These are phyloP conservation scores for Arthrocladium fulminans DNA, from an alignment of 2,329 filamentous ascomycete genomes.

Conservation along the genomic window DNA sequence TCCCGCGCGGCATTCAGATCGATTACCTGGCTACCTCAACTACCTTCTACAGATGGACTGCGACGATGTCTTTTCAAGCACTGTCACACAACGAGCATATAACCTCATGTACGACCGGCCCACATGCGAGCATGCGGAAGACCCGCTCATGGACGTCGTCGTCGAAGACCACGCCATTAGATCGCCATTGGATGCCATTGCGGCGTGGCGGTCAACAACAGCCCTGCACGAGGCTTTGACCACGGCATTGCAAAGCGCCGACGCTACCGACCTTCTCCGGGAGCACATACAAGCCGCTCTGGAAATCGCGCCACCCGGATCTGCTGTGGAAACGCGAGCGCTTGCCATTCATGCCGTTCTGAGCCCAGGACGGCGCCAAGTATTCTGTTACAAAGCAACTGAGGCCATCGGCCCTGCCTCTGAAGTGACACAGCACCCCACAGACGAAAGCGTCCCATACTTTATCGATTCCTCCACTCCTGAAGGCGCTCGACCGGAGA, in stretches of 20 bases:
- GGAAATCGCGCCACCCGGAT: conserved; percentile 66
- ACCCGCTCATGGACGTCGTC: conserved; percentile 70
- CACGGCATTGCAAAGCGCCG: conserved; percentile 46
- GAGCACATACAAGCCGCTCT: conserved; percentile 59
- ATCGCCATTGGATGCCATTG: conserved; percentile 79
- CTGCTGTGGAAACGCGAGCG: conserved; percentile 55
- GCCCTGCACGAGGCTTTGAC: conserved; percentile 62
- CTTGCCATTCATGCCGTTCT: conserved; percentile 52
- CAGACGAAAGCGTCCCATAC: conserved; percentile 26
- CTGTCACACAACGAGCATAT: conserved; percentile 74
- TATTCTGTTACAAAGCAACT: conserved; percentile 28
- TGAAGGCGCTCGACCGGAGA: conserved; percentile 41
- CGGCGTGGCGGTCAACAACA: conserved; percentile 80
- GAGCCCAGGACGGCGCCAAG: conserved; percentile 38
- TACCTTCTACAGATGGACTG: conserved; percentile 69
- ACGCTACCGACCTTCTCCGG: conserved; percentile 38
- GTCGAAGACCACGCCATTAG: conserved; percentile 77
- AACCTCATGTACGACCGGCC: conserved; percentile 82
- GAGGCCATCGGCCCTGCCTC: conserved; percentile 41
- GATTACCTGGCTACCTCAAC: conserved; percentile 67
- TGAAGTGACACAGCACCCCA: conserved; percentile 1
- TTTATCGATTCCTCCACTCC: conserved; percentile 49
- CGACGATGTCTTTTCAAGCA: conserved; percentile 68
- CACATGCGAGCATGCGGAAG: conserved; percentile 55
- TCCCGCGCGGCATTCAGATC: conserved; percentile 50